Evolutionary conservation across 1,284 basidiomycete genomes (phyloP).

Genomic region (Ganoderma multipileum): DNA sequence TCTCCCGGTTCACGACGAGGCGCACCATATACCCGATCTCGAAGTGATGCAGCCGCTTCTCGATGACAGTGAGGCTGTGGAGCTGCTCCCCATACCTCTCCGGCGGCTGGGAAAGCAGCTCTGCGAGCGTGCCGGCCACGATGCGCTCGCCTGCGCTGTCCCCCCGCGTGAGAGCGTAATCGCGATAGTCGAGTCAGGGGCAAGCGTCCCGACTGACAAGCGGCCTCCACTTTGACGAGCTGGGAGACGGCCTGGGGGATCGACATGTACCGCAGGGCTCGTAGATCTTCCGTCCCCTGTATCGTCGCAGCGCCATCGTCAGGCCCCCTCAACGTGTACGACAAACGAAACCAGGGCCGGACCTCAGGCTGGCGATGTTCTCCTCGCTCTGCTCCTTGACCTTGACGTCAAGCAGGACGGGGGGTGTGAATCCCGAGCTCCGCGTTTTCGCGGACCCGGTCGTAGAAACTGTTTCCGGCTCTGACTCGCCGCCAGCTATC

Average conservation of each 20-base stretch:
- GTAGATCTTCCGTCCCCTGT: conserved; percentile 93
- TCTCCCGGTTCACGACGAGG: conserved; percentile 68
- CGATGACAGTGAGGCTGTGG: conserved; percentile 93
- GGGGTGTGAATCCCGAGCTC: conserved; percentile 92
- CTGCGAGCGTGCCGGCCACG: conserved; percentile 82
- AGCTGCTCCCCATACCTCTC: conserved; percentile 87
- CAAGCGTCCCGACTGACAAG: conserved; percentile 61
- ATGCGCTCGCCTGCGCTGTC: conserved; percentile 72
- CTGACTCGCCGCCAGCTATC: conserved; percentile 96
- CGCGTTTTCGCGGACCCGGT: conserved; percentile 91
- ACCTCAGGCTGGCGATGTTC: conserved; percentile 94
- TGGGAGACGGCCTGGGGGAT: conserved; percentile 91
- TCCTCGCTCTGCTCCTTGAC: conserved; percentile 98
- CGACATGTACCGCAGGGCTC: conserved; percentile 99
- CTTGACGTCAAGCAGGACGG: conserved; percentile 98
- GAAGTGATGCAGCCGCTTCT: conserved; percentile 89
- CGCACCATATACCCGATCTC: conserved; percentile 90
- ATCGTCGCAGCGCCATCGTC: not conserved
- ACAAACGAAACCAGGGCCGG: not conserved
- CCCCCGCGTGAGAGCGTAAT: conserved; percentile 90
- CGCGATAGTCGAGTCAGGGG: conserved; percentile 76
- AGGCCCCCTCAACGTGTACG: not conserved
- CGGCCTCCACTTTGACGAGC: conserved; percentile 77
- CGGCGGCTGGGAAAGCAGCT: conserved; percentile 69
- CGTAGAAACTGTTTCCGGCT: conserved; percentile 97